Conservation (phyloP, 2,329 filamentous ascomycete species). For the Claviceps paspali region DNA sequence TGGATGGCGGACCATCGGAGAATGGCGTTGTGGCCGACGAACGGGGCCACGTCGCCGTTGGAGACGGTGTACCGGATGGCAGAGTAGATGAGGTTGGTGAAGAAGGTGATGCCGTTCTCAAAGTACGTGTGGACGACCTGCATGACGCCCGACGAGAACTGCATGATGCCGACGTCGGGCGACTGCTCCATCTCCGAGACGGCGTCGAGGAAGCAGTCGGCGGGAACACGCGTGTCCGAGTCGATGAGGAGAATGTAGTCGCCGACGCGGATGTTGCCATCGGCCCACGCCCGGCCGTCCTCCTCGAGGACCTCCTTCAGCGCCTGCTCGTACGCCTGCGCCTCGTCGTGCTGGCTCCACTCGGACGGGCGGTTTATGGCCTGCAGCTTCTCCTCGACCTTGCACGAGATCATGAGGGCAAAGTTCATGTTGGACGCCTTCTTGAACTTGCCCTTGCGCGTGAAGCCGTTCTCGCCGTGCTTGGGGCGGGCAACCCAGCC, state of each 20-base stretch:
- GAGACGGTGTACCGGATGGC: constrained; percentile 65
- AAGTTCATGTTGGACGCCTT: constrained; percentile 65
- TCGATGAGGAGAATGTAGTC: constrained; percentile 67
- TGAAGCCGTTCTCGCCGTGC: constrained; percentile 47
- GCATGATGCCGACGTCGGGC: constrained; percentile 63
- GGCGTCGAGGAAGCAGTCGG: constrained; percentile 63
- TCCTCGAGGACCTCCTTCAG: constrained; percentile 52
- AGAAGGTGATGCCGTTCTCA: constrained; percentile 55
- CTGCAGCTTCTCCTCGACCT: constrained; percentile 53
- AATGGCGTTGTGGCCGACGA: constrained; percentile 68
- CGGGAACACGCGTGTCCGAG: constrained; percentile 64
- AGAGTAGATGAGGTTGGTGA: constrained; percentile 61
- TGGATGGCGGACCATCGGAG: constrained; percentile 64
- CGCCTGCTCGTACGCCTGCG: constrained; percentile 47
- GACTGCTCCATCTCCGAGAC: constrained; percentile 72
- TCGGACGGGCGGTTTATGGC: constrained; percentile 37
- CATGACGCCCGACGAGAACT: constrained; percentile 67
- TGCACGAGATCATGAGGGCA: constrained; percentile 50
- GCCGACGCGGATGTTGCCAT: constrained; percentile 72
- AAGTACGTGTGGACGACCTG: constrained; percentile 62
- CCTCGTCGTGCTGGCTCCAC: constrained; percentile 57
- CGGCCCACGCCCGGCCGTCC: constrained; percentile 60
- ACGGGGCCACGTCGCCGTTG: constrained; percentile 62
- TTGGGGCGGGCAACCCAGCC: constrained; percentile 53
- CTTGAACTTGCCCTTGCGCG: constrained; percentile 50